Evolutionary conservation across 2,329 filamentous ascomycete genomes (phyloP), one percentile per base, ranked within the genome.

Genomic region (Xylariaceae sp.): DNA sequence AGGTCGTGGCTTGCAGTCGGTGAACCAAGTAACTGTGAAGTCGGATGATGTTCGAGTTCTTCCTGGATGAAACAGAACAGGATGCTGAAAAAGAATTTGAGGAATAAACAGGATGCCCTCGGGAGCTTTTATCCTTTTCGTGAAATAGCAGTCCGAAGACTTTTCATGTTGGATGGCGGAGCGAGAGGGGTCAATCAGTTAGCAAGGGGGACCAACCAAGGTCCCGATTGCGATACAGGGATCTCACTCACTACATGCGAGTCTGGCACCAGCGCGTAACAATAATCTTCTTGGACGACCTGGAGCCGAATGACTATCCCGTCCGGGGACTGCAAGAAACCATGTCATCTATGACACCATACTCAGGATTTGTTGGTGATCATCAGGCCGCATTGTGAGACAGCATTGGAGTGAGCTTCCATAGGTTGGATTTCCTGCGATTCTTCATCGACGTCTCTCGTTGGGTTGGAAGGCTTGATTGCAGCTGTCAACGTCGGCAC

Each of bases 371-470:
- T 58, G 58, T 53, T 58, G 57, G 53, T 53, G 49, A 58, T 49
- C 54, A 58, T 52, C 47, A 53, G 55, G 56, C 53, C 57, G 61
- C 62, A 63, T 64, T 30, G 62, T 53, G 45, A 55, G 51, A 56
- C 47, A 15, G 39, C 44, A 44, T 44, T 30, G 56, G 55, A 45
- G 42, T 17, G 54, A 50, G 13, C 55, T 39, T 56, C 60, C 51
- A 62, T 64, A 62, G 62, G 62, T 57, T 64, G 11, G 42, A 51
- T 51, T 51, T 45, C n/a, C 51, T 42, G 56, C 45, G 55, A 62
- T 58, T 59, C 58, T 39, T 61, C 53, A 56, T 53, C 53, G 50
- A 23, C 51, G 54, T 51, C 56, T 50, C 44, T 61, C 50, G 35
- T 58, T 51, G 23, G 57, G 53, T 42, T 53, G 50, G 53, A 59